Percentiles rank a stretch among this genome's conserved stretches.
Evolutionary conservation across 2,329 filamentous ascomycete species (phyloP).

Genomic region (Monosporascus ibericus): DNA sequence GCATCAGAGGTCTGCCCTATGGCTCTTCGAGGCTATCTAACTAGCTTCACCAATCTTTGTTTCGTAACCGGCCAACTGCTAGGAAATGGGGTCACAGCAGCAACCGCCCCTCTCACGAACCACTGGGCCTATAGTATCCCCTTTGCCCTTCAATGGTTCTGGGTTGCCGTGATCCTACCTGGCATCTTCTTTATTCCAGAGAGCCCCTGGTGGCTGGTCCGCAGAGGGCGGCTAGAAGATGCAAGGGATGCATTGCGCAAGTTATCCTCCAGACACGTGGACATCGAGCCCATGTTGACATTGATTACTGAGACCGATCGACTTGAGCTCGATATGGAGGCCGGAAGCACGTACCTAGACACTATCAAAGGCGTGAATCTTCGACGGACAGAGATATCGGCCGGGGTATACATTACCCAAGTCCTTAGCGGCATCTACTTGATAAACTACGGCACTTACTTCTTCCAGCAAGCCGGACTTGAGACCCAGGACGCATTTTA

Average conservation of each 20-base stretch:
- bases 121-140: constrained; percentile 46
- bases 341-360: constrained; percentile 43
- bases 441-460: constrained; percentile 58
- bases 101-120: constrained; percentile 31
- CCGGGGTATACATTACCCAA: constrained; percentile 59
- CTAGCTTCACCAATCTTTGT: constrained; percentile 55
- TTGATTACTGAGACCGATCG: constrained; percentile 54
- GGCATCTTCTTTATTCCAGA: constrained; percentile 42
- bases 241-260: constrained; percentile 33
- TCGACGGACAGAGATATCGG: constrained; percentile 49
- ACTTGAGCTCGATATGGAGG: constrained; percentile 45
- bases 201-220: constrained; percentile 44
- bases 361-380: constrained; percentile 43
- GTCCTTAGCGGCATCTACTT: constrained; percentile 59
- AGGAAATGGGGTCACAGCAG: constrained; percentile 40
- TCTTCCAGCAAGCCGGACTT: constrained; percentile 52
- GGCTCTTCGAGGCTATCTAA: constrained; percentile 50
- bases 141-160: constrained; percentile 45
- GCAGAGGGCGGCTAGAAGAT: constrained; percentile 33
- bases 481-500: constrained; percentile 42
- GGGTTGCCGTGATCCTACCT: constrained; percentile 38
- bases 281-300: constrained; percentile 43
- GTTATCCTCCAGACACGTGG: constrained; percentile 40
- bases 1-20: constrained; percentile 56
- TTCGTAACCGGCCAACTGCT: constrained; percentile 58